phyloP scores from a whole-genome alignment of 2,329 filamentous ascomycete genomes.

The Aspergillus hiratsukae region DNA sequence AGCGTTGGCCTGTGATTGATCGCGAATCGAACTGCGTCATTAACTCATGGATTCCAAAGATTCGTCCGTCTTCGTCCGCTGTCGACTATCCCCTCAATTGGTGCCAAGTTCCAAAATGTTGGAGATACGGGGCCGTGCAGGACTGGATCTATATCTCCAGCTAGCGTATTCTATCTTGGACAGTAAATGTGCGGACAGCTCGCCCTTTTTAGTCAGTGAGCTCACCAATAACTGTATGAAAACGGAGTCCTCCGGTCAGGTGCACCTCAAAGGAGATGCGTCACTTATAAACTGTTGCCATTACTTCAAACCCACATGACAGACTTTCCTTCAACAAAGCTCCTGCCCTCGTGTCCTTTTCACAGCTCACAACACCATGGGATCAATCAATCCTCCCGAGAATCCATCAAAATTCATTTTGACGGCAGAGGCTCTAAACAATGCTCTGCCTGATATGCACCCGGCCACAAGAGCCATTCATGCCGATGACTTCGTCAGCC shows the following conservation, averaged over 20 bases:
- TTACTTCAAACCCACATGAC: background rate
- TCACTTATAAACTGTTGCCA: background rate
- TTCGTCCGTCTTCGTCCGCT: too few species aligned
- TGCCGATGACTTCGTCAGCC: constrained; percentile 71
- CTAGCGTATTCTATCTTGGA: background rate
- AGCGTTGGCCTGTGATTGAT: too few species aligned
- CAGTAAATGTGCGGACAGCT: background rate
- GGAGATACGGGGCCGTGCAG: too few species aligned
- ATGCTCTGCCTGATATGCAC: constrained; percentile 6
- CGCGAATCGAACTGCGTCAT: too few species aligned
- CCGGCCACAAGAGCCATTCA: constrained; percentile 64
- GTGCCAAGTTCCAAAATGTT: too few species aligned
- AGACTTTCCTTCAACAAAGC: background rate
- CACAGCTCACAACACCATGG: background rate
- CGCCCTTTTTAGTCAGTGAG: background rate
- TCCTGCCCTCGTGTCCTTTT: too few species aligned
- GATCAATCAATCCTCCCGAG: background rate
- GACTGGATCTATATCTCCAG: background rate
- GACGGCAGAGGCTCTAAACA: background rate
- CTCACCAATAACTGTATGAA: background rate
- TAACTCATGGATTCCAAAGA: too few species aligned
- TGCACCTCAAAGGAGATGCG: background rate
- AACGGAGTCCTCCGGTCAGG: background rate
- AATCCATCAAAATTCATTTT: background rate
- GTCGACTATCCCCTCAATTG: too few species aligned